phyloP scores from a whole-genome alignment of 1,139 yeast species.

The Zhuliangozyma parablackwelliae region DNA sequence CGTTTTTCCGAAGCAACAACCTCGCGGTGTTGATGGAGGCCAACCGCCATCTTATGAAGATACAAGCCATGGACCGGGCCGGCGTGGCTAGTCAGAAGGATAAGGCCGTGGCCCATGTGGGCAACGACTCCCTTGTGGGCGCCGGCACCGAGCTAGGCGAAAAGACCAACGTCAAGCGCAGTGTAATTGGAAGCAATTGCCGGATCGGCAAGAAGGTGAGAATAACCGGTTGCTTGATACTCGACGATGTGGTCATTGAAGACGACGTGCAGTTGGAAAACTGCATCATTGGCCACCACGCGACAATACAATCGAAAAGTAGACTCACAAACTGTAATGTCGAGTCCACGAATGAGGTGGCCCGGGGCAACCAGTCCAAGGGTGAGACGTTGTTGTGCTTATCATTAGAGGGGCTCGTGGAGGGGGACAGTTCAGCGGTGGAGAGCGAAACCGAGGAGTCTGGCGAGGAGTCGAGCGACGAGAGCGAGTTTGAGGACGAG shows the following conservation, averaged over 20 bases:
- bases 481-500: slow-evolving; percentile 31
- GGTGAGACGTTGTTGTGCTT: slow-evolving; percentile 78
- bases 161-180: slow-evolving; percentile 74
- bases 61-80: slow-evolving; percentile 31
- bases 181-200: slow-evolving; percentile 78
- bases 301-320: slow-evolving; percentile 54
- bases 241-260: slow-evolving; percentile 67
- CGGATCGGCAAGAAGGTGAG: slow-evolving; percentile 81
- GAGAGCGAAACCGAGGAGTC: slow-evolving; percentile 13
- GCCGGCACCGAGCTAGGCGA: slow-evolving; percentile 59
- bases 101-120: slow-evolving; percentile 72
- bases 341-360: slow-evolving; percentile 72
- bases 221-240: slow-evolving; percentile 77
- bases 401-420: slow-evolving; percentile 50
- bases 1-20: slow-evolving; percentile 74
- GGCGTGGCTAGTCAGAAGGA: slow-evolving; percentile 19
- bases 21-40: slow-evolving; percentile 85
- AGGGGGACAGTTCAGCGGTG: slow-evolving; percentile 34
- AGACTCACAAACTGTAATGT: slow-evolving; percentile 75
- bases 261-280: slow-evolving; percentile 88
- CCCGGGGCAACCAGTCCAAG: slow-evolving; percentile 60
- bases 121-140: slow-evolving; percentile 81
- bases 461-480: slow-evolving; percentile 21
- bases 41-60: slow-evolving; percentile 71
- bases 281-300: slow-evolving; percentile 76